phyloP scores from a whole-genome alignment of 495 filamentous ascomycete species.

The Trichoderma erinaceum region DNA sequence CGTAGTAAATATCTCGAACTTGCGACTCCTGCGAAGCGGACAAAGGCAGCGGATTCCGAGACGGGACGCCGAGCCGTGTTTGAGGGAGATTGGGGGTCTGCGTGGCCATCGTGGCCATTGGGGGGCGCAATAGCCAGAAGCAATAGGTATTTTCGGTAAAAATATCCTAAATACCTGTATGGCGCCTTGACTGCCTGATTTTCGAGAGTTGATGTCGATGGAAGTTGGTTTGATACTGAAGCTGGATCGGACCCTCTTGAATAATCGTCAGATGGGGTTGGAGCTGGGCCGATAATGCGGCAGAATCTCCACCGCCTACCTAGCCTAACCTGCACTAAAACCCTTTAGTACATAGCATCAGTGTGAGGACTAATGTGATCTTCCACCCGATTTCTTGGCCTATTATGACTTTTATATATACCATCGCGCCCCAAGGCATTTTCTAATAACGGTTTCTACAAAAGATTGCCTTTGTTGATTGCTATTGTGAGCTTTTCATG shows the following conservation, averaged over 20 bases:
- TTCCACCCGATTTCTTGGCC: too few relatives aligned
- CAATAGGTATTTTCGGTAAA: too few relatives aligned
- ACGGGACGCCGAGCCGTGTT: constrained; percentile 46
- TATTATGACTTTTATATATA: too few relatives aligned
- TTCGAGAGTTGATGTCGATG: neutral
- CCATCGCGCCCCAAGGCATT: too few relatives aligned
- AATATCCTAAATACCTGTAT: too few relatives aligned
- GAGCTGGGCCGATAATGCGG: constrained; percentile 10
- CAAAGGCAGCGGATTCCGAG: constrained; percentile 83
- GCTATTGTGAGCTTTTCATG: too few relatives aligned
- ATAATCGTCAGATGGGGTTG: constrained; percentile 11
- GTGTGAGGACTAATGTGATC: neutral
- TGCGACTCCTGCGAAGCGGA: constrained; percentile 86
- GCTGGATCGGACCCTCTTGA: neutral
- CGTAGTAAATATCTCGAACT: constrained; percentile 85
- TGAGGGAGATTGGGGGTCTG: constrained; percentile 17
- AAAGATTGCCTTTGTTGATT: too few relatives aligned
- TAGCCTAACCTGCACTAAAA: neutral
- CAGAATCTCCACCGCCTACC: constrained; percentile 6
- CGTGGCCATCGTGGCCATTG: constrained; percentile 35
- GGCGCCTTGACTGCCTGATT: too few relatives aligned
- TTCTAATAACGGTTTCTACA: too few relatives aligned
- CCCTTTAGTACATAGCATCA: neutral
- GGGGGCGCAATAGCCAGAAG: neutral
- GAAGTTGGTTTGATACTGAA: neutral